Evolutionary conservation across 176 grass and related monocot species (phyloP).

Genomic region (Coix lacrymajobi): DNA sequence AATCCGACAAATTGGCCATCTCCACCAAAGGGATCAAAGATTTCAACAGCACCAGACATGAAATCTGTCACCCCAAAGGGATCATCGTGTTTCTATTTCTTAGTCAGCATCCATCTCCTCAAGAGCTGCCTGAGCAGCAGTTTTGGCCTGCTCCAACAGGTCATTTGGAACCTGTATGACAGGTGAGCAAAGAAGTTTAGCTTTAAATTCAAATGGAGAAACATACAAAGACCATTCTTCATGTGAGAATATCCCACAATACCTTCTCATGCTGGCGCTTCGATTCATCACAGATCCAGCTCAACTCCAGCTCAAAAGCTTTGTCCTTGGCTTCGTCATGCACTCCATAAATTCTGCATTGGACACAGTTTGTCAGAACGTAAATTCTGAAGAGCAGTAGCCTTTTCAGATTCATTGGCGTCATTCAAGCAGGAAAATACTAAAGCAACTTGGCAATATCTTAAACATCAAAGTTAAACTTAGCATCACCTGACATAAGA

Average conservation of each 20-base stretch:
- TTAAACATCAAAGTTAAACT: neutral
- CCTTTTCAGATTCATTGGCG: neutral
- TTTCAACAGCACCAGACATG: slow-evolving; percentile 3
- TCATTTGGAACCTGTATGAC: slow-evolving; percentile 54
- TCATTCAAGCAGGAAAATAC: neutral
- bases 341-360: slow-evolving; percentile 74
- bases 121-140: slow-evolving; percentile 52
- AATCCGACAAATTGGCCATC: neutral
- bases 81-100: neutral
- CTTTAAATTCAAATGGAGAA: neutral
- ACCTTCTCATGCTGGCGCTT: slow-evolving; percentile 83
- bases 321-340: slow-evolving; percentile 94
- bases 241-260: neutral
- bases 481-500: neutral
- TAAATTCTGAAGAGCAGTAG: neutral
- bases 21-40: slow-evolving; percentile 3
- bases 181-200: neutral
- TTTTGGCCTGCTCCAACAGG: slow-evolving; percentile 53
- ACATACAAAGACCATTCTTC: neutral
- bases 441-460: neutral
- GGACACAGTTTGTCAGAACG: neutral
- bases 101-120: slow-evolving; percentile 89
- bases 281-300: slow-evolving; percentile 87
- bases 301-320: slow-evolving; percentile 81
- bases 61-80: too few relatives aligned